Percentiles rank a stretch among this genome's conserved stretches.
Evolutionary conservation across 164 flowering plant genomes (phyloP).

Genomic region (Akebia trifoliata): DNA sequence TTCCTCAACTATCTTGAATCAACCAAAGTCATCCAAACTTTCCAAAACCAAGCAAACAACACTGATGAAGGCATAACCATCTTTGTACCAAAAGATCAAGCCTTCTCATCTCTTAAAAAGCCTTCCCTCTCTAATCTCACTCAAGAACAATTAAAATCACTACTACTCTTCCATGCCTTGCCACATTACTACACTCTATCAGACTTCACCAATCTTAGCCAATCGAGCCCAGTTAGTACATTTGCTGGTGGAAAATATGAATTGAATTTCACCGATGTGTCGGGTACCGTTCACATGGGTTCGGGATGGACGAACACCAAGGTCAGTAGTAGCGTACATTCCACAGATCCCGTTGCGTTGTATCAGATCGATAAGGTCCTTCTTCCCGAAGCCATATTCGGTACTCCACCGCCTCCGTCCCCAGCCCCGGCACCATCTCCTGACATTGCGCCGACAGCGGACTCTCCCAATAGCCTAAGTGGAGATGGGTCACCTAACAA

Average conservation of each 20-base stretch:
- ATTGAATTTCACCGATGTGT: slow-evolving; percentile 57
- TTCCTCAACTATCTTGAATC: slow-evolving; percentile 56
- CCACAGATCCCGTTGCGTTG: slow-evolving; percentile 71
- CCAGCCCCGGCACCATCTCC: slow-evolving; percentile 85
- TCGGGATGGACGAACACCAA: slow-evolving; percentile 71
- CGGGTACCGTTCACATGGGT: slow-evolving; percentile 51
- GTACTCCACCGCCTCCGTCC: slow-evolving; percentile 66
- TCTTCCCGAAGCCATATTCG: slow-evolving; percentile 81
- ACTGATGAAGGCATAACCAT: slow-evolving; percentile 76
- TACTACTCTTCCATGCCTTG: slow-evolving; percentile 69
- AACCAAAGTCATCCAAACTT: slow-evolving; percentile 70
- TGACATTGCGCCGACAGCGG: slow-evolving; percentile 44
- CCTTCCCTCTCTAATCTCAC: slow-evolving; percentile 73
- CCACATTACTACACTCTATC: slow-evolving; percentile 64
- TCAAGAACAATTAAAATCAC: slow-evolving; percentile 53
- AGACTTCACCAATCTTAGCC: slow-evolving; percentile 73
- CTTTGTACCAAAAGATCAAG: slow-evolving; percentile 70
- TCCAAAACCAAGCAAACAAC: slow-evolving; percentile 86
- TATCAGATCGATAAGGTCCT: slow-evolving; percentile 70
- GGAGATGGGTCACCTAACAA: slow-evolving; percentile 22
- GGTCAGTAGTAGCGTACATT: slow-evolving; percentile 62
- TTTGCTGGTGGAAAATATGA: slow-evolving; percentile 65
- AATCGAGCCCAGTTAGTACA: slow-evolving; percentile 44
- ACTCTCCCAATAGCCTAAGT: slow-evolving; percentile 24
- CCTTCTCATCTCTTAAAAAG: slow-evolving; percentile 62